Evolutionary conservation across 202 grass and related monocot species (phyloP), one percentile per base, ranked within the genome.

Genomic region (Schoenoplectus triqueter): DNA sequence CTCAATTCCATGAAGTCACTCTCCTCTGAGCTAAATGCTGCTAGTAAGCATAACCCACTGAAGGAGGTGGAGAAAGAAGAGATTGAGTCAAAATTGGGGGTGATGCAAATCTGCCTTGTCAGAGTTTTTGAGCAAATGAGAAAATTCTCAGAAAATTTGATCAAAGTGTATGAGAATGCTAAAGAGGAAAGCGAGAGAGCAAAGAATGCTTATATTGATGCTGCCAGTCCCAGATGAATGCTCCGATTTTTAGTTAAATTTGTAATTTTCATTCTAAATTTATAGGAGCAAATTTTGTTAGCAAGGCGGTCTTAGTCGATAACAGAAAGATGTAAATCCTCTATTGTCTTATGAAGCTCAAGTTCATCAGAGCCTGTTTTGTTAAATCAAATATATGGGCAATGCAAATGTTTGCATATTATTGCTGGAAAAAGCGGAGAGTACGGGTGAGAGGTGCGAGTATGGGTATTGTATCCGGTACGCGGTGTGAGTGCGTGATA

Each of bases 91-190:
- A 90, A 64, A 70, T 18, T 94, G 87, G 82, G 72, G 19, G 85
- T 59, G 49, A 65, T 92, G 78, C 88, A 87, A 71, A 39, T 69
- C 1, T 41, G 84, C 15, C 83, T 94, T 17, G 86, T 78, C 48
- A 84, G 72, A 48, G 48, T 90, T 50, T 94, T 94, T 8, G 87
- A 89, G 65, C 57, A 73, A 52, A 87, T 92, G 66, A 90, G 85
- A 0, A 89, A 69, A 56, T 92, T 94, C 46, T 85, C 90, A 2
- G 79, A 85, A 48, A 86, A 61, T 31, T 75, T 88, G 31, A 66
- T 89, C 56, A 87, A 74, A 77, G 60, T 89, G 75, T 87, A 89
- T 82, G 92, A 94, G 47, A 89, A 89, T 63, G 90, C 91, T 57
- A 92, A 92, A 86, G 85, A 87, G 40, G 86, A 80, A 46, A 57